A percentile compares a stretch with the other conserved stretches of the same genome.
phyloP scores from a whole-genome alignment of 2,329 filamentous ascomycete species.

The Tolypocladium endophyticum region DNA sequence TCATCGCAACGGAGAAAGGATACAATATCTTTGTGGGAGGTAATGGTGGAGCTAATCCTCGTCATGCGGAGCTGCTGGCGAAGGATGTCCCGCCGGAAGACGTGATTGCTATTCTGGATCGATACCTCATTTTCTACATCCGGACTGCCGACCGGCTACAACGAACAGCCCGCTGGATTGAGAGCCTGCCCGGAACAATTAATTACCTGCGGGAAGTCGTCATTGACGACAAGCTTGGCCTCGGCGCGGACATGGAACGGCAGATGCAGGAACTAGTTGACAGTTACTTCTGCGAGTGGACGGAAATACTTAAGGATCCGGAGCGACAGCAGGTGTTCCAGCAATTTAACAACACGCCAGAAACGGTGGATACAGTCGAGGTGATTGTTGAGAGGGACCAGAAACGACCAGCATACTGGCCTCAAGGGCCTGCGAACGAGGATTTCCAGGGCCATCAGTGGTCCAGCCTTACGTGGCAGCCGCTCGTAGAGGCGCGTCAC shows the following conservation, averaged over 20 bases:
- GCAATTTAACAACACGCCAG: conserved; percentile 70
- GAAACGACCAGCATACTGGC: conserved; percentile 66
- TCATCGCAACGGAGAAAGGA: conserved; percentile 86
- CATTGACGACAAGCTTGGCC: conserved; percentile 76
- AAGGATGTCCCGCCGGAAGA: conserved; percentile 79
- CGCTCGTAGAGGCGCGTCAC: conserved; percentile 58
- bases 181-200: conserved; percentile 73
- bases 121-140: conserved; percentile 90
- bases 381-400: conserved; percentile 63
- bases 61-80: conserved; percentile 71
- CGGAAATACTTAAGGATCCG: conserved; percentile 64
- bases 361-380: conserved; percentile 57
- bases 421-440: conserved; percentile 45
- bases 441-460: conserved; percentile 31
- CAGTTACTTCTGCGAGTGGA: conserved; percentile 87
- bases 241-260: conserved; percentile 70
- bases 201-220: conserved; percentile 74
- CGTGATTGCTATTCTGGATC: conserved; percentile 73
- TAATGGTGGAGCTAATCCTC: conserved; percentile 79
- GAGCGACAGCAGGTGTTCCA: conserved; percentile 55
- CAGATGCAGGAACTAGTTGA: conserved; percentile 83
- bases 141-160: conserved; percentile 85
- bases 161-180: conserved; percentile 80
- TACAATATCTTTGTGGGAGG: conserved; percentile 89
- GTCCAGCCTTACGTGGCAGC: conserved; percentile 59